phyloP scores from a whole-genome alignment of 441 rosid species.

The Brassica balearica region DNA sequence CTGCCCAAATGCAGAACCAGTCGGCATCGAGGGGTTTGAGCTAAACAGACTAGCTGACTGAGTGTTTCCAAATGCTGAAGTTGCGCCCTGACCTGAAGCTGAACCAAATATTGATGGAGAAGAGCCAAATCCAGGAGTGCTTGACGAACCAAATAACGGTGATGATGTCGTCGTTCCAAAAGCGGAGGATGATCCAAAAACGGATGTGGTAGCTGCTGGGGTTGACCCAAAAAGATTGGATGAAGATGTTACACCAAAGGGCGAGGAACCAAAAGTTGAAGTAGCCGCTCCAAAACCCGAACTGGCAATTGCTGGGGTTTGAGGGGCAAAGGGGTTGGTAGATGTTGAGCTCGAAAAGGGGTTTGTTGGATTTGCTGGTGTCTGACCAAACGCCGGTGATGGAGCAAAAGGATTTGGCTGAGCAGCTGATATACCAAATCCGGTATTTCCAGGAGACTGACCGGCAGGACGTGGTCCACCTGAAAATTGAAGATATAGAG shows the following conservation, averaged over 20 bases:
- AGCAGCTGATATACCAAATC: slow-evolving; percentile 55
- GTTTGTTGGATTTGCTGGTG: slow-evolving; percentile 41
- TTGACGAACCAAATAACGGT: slow-evolving; percentile 61
- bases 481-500: slow-evolving; percentile 40
- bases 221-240: slow-evolving; percentile 63
- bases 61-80: slow-evolving; percentile 59
- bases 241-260: slow-evolving; percentile 57
- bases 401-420: slow-evolving; percentile 65
- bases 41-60: slow-evolving; percentile 63
- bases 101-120: slow-evolving; percentile 72
- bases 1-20: too few relatives aligned
- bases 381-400: slow-evolving; percentile 55
- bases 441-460: slow-evolving; percentile 61
- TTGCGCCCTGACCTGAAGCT: slow-evolving; percentile 51
- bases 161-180: slow-evolving; percentile 50
- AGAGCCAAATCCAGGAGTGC: slow-evolving; percentile 58
- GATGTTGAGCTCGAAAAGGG: slow-evolving; percentile 43
- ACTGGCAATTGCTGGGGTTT: slow-evolving; percentile 57
- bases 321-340: slow-evolving; percentile 65
- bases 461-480: slow-evolving; percentile 78
- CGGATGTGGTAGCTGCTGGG: slow-evolving; percentile 50
- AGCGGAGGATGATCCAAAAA: slow-evolving; percentile 58
- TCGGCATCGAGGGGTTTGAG: slow-evolving; percentile 49
- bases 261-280: slow-evolving; percentile 48
- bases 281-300: slow-evolving; percentile 60